Percentiles rank a stretch among this genome's conserved stretches.
Conservation (phyloP, 2,329 filamentous ascomycete genomes). For the Trichophyton simii region DNA sequence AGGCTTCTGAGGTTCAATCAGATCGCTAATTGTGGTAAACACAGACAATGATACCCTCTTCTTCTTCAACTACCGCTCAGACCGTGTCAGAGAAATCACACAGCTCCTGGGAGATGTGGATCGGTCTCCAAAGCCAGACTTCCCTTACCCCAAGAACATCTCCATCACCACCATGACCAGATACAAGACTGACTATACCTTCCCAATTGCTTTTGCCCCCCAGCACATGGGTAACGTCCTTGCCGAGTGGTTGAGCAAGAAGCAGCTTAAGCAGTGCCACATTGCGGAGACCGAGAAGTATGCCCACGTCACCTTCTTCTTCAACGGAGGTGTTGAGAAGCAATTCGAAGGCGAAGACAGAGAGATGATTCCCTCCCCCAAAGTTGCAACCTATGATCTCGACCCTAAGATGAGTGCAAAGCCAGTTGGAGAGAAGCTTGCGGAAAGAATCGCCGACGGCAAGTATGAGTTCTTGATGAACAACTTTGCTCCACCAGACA, state of each 20-base stretch:
- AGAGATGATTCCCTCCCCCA: conserved; percentile 89
- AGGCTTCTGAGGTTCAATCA: neutral
- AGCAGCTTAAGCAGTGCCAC: conserved; percentile 84
- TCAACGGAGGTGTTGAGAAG: conserved; percentile 97
- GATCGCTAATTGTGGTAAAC: neutral
- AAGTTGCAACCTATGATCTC: conserved; percentile 88
- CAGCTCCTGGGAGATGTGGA: conserved; percentile 88
- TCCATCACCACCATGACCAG: conserved; percentile 91
- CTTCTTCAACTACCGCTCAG: conserved; percentile 99
- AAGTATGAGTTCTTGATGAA: conserved; percentile 98
- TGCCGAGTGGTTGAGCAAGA: conserved; percentile 87
- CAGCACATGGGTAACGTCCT: conserved; percentile 98
- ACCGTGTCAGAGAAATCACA: conserved; percentile 90
- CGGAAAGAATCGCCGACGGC: conserved; percentile 70
- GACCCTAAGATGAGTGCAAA: conserved; percentile 93
- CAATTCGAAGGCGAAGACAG: conserved; percentile 83
- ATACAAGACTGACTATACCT: conserved; percentile 92
- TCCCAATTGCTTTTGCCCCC: conserved; percentile 82
- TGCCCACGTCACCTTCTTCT: conserved; percentile 98
- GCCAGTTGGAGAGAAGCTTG: conserved; percentile 77
- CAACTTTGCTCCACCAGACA: conserved; percentile 98
- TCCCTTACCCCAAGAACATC: conserved; percentile 84
- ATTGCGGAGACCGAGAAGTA: conserved; percentile 99
- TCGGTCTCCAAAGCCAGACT: conserved; percentile 78
- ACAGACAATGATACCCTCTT: conserved; percentile 84